Conservation (phyloP, 106 monocot species). For the Dendrobium officinale region DNA sequence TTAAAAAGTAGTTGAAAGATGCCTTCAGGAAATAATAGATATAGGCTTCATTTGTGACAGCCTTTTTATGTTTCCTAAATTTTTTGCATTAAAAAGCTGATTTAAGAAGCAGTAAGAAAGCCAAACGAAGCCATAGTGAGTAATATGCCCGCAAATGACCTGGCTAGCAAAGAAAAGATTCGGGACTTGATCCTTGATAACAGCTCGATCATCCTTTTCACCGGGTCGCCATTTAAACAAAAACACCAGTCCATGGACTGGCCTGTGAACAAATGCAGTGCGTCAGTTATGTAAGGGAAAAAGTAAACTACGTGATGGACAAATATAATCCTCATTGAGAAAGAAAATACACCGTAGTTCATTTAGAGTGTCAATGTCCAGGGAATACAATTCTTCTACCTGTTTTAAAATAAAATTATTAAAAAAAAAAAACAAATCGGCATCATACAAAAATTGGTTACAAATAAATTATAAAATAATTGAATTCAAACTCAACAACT, state of each 20-base stretch:
- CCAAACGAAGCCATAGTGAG: too few species aligned
- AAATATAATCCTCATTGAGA: neutral
- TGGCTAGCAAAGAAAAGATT: slow-evolving; percentile 93
- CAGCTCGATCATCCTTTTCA: slow-evolving; percentile 75
- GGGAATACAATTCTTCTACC: slow-evolving; percentile 69
- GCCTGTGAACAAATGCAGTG: slow-evolving; percentile 32
- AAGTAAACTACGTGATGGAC: neutral
- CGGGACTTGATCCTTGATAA: slow-evolving; percentile 62
- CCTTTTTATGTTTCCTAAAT: too few species aligned
- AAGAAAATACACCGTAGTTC: slow-evolving; percentile 31
- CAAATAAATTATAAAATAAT: too few species aligned
- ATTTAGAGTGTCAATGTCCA: slow-evolving; percentile 53
- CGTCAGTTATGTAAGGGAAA: neutral
- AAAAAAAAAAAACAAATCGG: too few species aligned
- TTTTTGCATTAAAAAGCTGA: too few species aligned
- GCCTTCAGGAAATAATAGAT: neutral
- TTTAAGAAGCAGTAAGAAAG: too few species aligned
- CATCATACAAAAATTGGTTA: too few species aligned
- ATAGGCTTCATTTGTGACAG: neutral
- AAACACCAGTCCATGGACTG: slow-evolving; percentile 84
- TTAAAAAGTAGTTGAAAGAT: neutral
- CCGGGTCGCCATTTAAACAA: slow-evolving; percentile 92
- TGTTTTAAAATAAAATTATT: slow-evolving; percentile 7
- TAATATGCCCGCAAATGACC: slow-evolving; percentile 19
- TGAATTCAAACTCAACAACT: too few species aligned